These are phyloP conservation scores for Colletotrichum viniferum DNA, from an alignment of 2,329 filamentous ascomycete genomes.

Conservation along the genomic window DNA sequence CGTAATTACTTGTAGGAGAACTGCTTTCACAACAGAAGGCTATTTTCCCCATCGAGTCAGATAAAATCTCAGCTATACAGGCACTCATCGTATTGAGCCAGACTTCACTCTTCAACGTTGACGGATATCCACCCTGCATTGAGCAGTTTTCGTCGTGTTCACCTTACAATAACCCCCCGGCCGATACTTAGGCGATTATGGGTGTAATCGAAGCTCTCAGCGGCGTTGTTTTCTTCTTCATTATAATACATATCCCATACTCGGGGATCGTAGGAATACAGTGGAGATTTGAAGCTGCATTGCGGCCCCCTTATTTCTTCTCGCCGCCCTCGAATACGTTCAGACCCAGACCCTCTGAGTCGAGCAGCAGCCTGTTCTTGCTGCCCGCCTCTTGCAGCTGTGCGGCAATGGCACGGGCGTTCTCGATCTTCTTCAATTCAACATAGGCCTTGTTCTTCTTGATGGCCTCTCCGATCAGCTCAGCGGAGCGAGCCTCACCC, in stretches of 20 bases:
- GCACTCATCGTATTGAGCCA: not conserved
- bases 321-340: slow-evolving; percentile 72
- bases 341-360: slow-evolving; percentile 87
- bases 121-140: not conserved
- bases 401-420: slow-evolving; percentile 85
- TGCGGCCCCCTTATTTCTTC: slow-evolving; percentile 44
- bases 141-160: not conserved
- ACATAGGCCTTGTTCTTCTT: slow-evolving; percentile 99
- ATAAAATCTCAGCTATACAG: not conserved
- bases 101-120: not conserved
- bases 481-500: slow-evolving; percentile 97
- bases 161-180: not conserved
- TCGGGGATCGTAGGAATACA: slow-evolving; percentile 37
- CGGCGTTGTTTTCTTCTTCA: slow-evolving; percentile 6
- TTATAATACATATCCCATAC: slow-evolving; percentile 17
- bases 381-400: slow-evolving; percentile 85
- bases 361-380: slow-evolving; percentile 93
- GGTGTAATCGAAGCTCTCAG: not conserved
- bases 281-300: slow-evolving; percentile 46
- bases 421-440: slow-evolving; percentile 97
- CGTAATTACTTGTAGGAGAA: not conserved
- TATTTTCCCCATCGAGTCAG: not conserved
- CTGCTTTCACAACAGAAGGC: not conserved
- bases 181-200: not conserved
- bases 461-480: slow-evolving; percentile 98